These are phyloP conservation scores for Orbilia quercus DNA, from an alignment of 2,329 filamentous ascomycete genomes.

Conservation along the genomic window DNA sequence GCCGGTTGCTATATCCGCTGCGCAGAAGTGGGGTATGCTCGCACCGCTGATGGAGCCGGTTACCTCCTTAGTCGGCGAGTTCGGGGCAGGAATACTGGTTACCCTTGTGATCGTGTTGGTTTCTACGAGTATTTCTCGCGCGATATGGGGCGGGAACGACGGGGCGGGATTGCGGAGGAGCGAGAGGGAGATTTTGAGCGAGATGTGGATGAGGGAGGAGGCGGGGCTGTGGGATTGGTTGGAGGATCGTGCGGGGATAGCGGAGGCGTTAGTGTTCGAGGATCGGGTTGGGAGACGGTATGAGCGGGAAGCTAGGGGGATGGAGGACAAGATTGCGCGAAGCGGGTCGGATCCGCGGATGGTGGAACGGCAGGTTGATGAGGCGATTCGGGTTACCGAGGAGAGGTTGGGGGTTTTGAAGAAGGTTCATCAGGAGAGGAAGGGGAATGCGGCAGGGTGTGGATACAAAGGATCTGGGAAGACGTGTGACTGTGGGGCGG, in stretches of 20 bases:
- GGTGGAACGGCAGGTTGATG: slow-evolving; percentile 77
- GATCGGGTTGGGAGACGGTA: slow-evolving; percentile 62
- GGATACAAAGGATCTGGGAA: slow-evolving; percentile 28
- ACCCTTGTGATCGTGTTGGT: slow-evolving; percentile 79
- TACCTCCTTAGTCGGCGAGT: slow-evolving; percentile 64
- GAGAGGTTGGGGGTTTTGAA: slow-evolving; percentile 83
- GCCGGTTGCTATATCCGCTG: slow-evolving; percentile 55
- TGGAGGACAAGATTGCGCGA: slow-evolving; percentile 70
- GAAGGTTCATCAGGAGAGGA: slow-evolving; percentile 74
- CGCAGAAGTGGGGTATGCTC: slow-evolving; percentile 60
- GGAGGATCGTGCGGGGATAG: slow-evolving; percentile 76
- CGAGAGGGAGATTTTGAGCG: slow-evolving; percentile 83
- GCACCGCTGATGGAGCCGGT: slow-evolving; percentile 58
- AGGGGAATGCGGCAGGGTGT: slow-evolving; percentile 57
- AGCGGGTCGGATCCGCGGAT: slow-evolving; percentile 69
- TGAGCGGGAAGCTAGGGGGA: slow-evolving; percentile 62
- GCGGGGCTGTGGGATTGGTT: slow-evolving; percentile 93
- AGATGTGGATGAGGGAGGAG: slow-evolving; percentile 90
- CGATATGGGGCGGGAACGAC: slow-evolving; percentile 60
- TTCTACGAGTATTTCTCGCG: slow-evolving; percentile 75
- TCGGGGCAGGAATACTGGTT: slow-evolving; percentile 83
- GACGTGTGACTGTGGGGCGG: slow-evolving; percentile 12
- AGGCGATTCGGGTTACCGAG: slow-evolving; percentile 87
- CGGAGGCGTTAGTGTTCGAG: slow-evolving; percentile 70
- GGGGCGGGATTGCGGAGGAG: slow-evolving; percentile 58